A percentile compares a stretch with the other conserved stretches of the same genome.
Evolutionary conservation across 371 early-diverging fungal species (phyloP).

Genomic region (Lichtheimia ornata): DNA sequence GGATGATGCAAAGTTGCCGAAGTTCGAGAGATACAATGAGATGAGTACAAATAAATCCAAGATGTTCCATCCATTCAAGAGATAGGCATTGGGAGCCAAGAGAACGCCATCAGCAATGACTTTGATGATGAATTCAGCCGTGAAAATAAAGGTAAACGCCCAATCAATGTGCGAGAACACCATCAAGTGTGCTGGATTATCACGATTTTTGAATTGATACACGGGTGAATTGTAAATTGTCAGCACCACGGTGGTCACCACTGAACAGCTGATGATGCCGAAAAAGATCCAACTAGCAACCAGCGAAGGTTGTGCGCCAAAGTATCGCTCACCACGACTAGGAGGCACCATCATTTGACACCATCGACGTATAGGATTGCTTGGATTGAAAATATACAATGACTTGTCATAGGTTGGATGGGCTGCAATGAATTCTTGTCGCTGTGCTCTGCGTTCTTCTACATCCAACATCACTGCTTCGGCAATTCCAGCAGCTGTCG

Average conservation of each 20-base stretch:
- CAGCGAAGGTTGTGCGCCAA: slow-evolving; percentile 48
- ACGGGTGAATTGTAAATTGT: slow-evolving; percentile 62
- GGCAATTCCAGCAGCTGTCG: slow-evolving; percentile 22
- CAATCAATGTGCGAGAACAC: slow-evolving; percentile 40
- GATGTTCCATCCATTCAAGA: slow-evolving; percentile 64
- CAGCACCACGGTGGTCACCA: slow-evolving; percentile 51
- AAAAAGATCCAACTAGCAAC: slow-evolving; percentile 48
- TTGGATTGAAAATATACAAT: slow-evolving; percentile 54
- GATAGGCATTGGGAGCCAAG: slow-evolving; percentile 68
- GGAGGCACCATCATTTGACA: slow-evolving; percentile 61
- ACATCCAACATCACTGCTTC: slow-evolving; percentile 37
- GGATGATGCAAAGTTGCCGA: slow-evolving; percentile 45
- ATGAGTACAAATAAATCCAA: slow-evolving; percentile 69
- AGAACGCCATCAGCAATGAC: slow-evolving; percentile 69
- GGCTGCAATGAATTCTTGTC: slow-evolving; percentile 57
- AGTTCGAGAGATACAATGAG: slow-evolving; percentile 57
- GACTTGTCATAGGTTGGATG: slow-evolving; percentile 70
- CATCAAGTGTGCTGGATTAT: slow-evolving; percentile 19
- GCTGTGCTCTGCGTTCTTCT: slow-evolving; percentile 46
- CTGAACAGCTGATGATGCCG: slow-evolving; percentile 45
- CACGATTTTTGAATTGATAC: slow-evolving; percentile 49
- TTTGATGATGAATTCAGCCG: slow-evolving; percentile 62
- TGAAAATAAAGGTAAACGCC: slow-evolving; percentile 59
- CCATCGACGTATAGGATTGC: slow-evolving; percentile 54
- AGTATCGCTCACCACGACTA: slow-evolving; percentile 53